phyloP scores from a whole-genome alignment of 2,329 filamentous ascomycete species.

The Sarocladium brachiariae region DNA sequence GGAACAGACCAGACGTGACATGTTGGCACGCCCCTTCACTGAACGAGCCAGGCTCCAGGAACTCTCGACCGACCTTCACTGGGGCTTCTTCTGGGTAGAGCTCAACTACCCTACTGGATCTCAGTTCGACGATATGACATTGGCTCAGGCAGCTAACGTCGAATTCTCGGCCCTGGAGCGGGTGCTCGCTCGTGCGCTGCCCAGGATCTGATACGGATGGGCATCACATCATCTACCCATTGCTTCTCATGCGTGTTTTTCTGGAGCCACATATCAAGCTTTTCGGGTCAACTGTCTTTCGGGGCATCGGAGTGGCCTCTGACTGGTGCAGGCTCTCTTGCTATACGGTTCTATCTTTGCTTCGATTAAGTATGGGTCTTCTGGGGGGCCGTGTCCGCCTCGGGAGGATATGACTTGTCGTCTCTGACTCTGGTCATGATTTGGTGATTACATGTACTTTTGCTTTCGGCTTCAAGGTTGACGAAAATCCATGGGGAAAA shows the following conservation, averaged over 20 bases:
- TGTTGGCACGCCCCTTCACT: slow-evolving; percentile 31
- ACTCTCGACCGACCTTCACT: slow-evolving; percentile 35
- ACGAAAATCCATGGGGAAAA: background rate
- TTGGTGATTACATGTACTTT: background rate
- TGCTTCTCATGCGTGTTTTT: no score
- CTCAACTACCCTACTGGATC: slow-evolving; percentile 33
- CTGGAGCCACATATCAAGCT: no score
- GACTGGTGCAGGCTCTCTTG: no score
- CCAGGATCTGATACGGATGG: background rate
- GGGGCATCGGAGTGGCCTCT: no score
- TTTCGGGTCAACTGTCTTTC: no score
- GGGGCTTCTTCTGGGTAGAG: slow-evolving; percentile 47
- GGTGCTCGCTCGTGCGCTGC: slow-evolving; percentile 37
- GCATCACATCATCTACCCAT: no score
- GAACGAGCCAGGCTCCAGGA: slow-evolving; percentile 33
- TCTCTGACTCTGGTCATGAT: background rate
- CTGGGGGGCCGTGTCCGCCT: no score
- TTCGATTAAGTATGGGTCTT: no score
- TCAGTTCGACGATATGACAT: slow-evolving; percentile 40
- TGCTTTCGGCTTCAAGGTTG: background rate
- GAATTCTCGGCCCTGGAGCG: slow-evolving; percentile 46
- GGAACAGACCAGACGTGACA: slow-evolving; percentile 39
- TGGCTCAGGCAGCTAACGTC: slow-evolving; percentile 35
- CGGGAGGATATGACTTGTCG: no score
- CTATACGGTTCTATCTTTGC: no score